Base-by-base conservation (phyloP, 768 basidiomycete species). In the Chalciporus piperatus region DNA sequence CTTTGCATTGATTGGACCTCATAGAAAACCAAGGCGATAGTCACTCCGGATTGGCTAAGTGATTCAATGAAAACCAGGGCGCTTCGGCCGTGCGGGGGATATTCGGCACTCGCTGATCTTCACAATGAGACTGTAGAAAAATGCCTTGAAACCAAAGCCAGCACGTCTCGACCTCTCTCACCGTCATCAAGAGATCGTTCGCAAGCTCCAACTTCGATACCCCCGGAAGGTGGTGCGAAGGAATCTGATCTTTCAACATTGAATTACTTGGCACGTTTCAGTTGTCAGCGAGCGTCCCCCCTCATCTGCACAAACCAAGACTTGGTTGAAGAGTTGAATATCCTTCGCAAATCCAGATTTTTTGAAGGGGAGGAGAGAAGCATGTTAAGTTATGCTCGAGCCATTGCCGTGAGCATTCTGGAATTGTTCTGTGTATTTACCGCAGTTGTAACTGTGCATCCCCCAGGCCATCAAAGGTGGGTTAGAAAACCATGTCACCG, bases 11-110 rank as follows among this genome's bases (percentile, higher is more conserved):
- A 45, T 53, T 50, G 27, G 32, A 41, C 25, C 38, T 5, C n/a
- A 27, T 59, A 89, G 86, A 79, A 76, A 71, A 73, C 73, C 30
- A 90, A 86, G 59, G 72, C 78, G 0, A 76, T 90, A 20, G 87
- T 92, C 11, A 83, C 78, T 2, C 86, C 87, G 1, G 71, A 80
- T 28, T 92, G 89, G 89, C 74, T 92, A 16, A 73, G 66, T 28
- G 78, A 85, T 50, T 87, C 84, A 3, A 68, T 82, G 16, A 60
- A 67, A 22, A 67, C 72, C 39, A 72, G 75, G 1, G 69, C 60
- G 14, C 60, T 72, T 0, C 68, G 83, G 3, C 78, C 84, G 0
- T 88, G 71, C 52, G 76, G 71, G 1, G 67, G 73, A 33, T 90
- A 84, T 62, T 74, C 78, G 35, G 85, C 85, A 2, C 49, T 90